Evolutionary conservation across 805 yeast species (phyloP).

Genomic region (Metschnikowia koreensis): DNA sequence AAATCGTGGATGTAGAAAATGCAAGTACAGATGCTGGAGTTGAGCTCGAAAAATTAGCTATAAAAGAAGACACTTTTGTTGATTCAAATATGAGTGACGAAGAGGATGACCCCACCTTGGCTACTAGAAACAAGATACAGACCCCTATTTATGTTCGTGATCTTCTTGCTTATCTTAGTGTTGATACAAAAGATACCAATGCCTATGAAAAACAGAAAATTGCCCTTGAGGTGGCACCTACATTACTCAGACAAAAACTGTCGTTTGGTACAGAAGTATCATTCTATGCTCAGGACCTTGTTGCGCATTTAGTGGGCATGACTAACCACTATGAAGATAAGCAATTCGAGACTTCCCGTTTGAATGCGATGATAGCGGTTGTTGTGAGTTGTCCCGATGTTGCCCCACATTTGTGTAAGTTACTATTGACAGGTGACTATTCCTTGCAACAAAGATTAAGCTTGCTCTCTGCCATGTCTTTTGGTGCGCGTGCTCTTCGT

Average conservation of each 20-base stretch:
- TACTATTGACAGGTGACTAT: slow-evolving; percentile 69
- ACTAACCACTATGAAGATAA: slow-evolving; percentile 55
- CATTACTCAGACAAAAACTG: slow-evolving; percentile 64
- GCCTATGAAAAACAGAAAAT: slow-evolving; percentile 49
- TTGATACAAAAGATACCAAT: slow-evolving; percentile 43
- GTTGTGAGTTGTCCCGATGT: slow-evolving; percentile 47
- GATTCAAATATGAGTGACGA: slow-evolving; percentile 37
- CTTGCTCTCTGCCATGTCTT: slow-evolving; percentile 63
- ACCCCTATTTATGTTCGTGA: slow-evolving; percentile 74
- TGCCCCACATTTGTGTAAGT: slow-evolving; percentile 45
- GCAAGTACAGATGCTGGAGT: slow-evolving; percentile 7
- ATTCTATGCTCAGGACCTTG: slow-evolving; percentile 54
- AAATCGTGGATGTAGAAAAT: slow-evolving; percentile 7
- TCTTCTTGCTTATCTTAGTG: slow-evolving; percentile 53
- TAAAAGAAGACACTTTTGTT: slow-evolving; percentile 8
- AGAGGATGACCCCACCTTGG: slow-evolving; percentile 49
- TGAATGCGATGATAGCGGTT: slow-evolving; percentile 65
- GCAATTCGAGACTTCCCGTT: slow-evolving; percentile 60
- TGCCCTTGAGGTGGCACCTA: slow-evolving; percentile 54
- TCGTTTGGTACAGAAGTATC: slow-evolving; percentile 58
- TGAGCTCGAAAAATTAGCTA: not conserved
- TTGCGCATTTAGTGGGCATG: slow-evolving; percentile 51
- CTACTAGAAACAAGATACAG: slow-evolving; percentile 32
- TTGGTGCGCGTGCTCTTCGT: slow-evolving; percentile 71
- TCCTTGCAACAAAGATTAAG: slow-evolving; percentile 76